Conservation (phyloP, 768 basidiomycete genomes). For the Hypsizygus marmoreus region DNA sequence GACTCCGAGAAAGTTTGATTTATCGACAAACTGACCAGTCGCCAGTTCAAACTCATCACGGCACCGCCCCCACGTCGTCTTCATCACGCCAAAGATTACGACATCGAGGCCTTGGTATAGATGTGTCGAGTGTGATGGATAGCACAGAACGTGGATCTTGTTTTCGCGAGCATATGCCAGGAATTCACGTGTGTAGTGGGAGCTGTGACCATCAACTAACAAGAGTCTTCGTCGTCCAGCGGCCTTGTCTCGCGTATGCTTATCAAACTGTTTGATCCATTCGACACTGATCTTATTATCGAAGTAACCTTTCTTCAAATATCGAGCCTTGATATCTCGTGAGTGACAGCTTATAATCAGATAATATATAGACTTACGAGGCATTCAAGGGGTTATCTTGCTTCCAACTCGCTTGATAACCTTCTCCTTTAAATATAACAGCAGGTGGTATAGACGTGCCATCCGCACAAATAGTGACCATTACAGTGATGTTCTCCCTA, state of each 20-base stretch:
- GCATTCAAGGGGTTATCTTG: constrained; percentile 36
- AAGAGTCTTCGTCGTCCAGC: constrained; percentile 28
- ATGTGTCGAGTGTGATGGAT: constrained; percentile 42
- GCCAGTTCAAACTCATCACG: constrained; percentile 13
- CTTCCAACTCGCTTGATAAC: constrained; percentile 29
- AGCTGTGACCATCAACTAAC: constrained; percentile 42
- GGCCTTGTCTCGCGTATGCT: constrained; percentile 33
- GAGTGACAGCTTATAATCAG: constrained; percentile 1
- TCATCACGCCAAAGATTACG: constrained; percentile 41
- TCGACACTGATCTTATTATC: constrained; percentile 21
- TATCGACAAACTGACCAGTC: constrained; percentile 25
- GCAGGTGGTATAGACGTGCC: constrained; percentile 31
- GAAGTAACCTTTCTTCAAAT: constrained; percentile 33
- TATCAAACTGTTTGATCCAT: constrained; percentile 33
- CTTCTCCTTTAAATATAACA: constrained; percentile 39
- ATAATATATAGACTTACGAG: constrained; percentile 23
- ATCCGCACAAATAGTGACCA: constrained; percentile 43
- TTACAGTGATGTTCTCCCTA: constrained; percentile 34
- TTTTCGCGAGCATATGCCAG: constrained; percentile 31
- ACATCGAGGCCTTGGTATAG: constrained; percentile 46
- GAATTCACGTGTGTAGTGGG: constrained; percentile 34
- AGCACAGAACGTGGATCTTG: constrained; percentile 40
- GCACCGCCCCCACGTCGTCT: constrained; percentile 23
- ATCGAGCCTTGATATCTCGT: constrained; percentile 21
- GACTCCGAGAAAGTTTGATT: constrained; percentile 38